Evolutionary conservation across 148 eudicot genomes (phyloP), one percentile per base, ranked within the genome.

Genomic region (Rhododendron mucronatum): DNA sequence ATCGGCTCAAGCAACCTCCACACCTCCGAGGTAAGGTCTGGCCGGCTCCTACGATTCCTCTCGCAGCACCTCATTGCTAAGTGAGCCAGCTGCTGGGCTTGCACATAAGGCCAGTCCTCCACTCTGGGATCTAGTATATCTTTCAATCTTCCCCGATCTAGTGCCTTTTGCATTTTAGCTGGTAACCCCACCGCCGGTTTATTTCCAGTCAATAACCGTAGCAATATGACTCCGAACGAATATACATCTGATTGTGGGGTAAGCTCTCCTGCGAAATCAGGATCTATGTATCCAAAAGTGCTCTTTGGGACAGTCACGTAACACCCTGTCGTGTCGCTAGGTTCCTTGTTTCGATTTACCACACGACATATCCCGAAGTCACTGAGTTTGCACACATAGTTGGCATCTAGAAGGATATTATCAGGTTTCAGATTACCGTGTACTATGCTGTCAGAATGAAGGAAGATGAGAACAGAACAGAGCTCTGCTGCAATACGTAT

Each of bases 101-200:
- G 80, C 50, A 41, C 94, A 90, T 94, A 95, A 23, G 99, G 98
- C 98, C 99, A 94, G 81, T 97, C 98, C 37, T 98, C 98, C 83
- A 95, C 99, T 57, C 95, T 91, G 13, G 91, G 87, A 86, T 97
- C 99, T 84, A 97, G 83, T 50, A 95, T 3, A 82, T 80, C 63
- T 41, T 89, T 89, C 73, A 97, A 91, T 78, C 86, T 90, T 80
- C 92, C 95, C 13, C 91, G 88, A 75, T 87, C 91, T 55, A 95
- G 61, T 78, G 99, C 96, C 87, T 75, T 86, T 78, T 93, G 91
- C 67, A 97, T 95, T 90, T 95, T 95, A 86, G 85, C 91, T 5
- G 84, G 57, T 81, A 95, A 90, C 78, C 98, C 96, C 82, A 88
- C 10, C 13, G 93, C 94, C 1, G 93, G 85, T 84, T 55, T 55